phyloP scores from a whole-genome alignment of 139 green algal genomes.

The Spirogloea muscicola region DNA sequence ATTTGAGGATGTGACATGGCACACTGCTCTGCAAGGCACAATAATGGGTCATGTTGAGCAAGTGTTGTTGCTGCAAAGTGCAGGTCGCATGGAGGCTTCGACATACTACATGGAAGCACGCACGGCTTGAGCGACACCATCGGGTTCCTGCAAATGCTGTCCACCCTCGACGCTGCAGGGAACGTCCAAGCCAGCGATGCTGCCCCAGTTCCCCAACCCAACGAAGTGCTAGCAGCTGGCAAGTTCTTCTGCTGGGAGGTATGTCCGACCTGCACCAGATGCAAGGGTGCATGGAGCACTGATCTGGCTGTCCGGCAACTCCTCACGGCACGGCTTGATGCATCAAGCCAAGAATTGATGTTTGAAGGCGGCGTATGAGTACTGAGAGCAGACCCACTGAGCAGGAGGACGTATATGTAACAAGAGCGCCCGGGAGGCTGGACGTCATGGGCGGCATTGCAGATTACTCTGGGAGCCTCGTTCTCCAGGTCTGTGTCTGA shows the following conservation, averaged over 20 bases:
- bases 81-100: slow-evolving; percentile 1
- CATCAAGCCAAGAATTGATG: too few relatives aligned
- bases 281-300: too few relatives aligned
- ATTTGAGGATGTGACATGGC: too few relatives aligned
- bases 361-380: too few relatives aligned
- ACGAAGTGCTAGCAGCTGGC: slow-evolving; percentile 54
- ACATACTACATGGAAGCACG: slow-evolving; percentile 13
- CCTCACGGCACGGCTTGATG: too few relatives aligned
- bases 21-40: too few relatives aligned
- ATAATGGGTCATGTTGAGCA: too few relatives aligned
- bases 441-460: slow-evolving; percentile 97
- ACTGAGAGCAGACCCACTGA: too few relatives aligned
- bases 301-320: too few relatives aligned
- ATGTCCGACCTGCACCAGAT: too few relatives aligned
- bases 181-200: slow-evolving; percentile 10
- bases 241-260: slow-evolving; percentile 63
- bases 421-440: slow-evolving; percentile 80
- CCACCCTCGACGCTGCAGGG: slow-evolving; percentile 6
- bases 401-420: slow-evolving; percentile 60
- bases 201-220: background rate
- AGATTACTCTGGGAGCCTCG: slow-evolving; percentile 86
- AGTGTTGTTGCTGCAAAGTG: too few relatives aligned
- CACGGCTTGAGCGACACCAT: slow-evolving; percentile 19
- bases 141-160: slow-evolving; percentile 25
- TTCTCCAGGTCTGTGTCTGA: slow-evolving; percentile 64